Percentiles rank a stretch among this genome's conserved stretches.
These are phyloP conservation scores for Penicillium sp. DNA, from an alignment of 2,329 filamentous ascomycete species.

Conservation along the genomic window DNA sequence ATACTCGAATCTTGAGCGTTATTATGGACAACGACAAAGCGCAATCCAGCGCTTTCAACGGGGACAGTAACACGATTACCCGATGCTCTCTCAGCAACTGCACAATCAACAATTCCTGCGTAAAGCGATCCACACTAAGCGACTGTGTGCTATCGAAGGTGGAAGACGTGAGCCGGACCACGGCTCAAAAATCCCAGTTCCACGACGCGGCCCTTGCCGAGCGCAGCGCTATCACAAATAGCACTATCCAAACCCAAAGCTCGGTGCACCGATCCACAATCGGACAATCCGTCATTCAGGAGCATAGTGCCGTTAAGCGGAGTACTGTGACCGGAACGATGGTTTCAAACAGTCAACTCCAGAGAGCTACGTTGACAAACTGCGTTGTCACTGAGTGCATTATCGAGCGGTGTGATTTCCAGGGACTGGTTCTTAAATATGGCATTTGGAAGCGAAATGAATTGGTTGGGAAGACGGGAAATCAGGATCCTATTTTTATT, in stretches of 20 bases:
- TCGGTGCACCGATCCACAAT: constrained; percentile 12
- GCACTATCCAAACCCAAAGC: constrained; percentile 13
- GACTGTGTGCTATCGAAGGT: constrained; percentile 20
- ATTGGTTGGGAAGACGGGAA: constrained; percentile 21
- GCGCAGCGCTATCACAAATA: constrained; percentile 18
- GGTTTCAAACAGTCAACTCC: constrained; percentile 11
- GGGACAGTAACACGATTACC: constrained; percentile 16
- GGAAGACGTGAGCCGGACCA: constrained; percentile 1
- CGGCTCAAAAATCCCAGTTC: constrained; percentile 14
- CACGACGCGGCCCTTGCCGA: constrained; percentile 11
- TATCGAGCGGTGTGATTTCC: constrained; percentile 20
- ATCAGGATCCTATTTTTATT: constrained; percentile 16
- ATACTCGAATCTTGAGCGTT: background rate
- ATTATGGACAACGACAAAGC: background rate
- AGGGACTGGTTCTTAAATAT: constrained; percentile 24
- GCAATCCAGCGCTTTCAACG: background rate
- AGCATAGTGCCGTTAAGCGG: constrained; percentile 12
- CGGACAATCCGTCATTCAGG: constrained; percentile 11
- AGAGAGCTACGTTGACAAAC: constrained; percentile 13
- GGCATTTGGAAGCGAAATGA: constrained; percentile 28
- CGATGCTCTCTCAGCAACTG: constrained; percentile 19
- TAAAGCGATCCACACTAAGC: constrained; percentile 13
- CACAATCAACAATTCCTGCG: constrained; percentile 13
- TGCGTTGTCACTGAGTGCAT: constrained; percentile 26
- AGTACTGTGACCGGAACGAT: constrained; percentile 12